These are phyloP conservation scores for Puya raimondii DNA, from an alignment of 176 grass and related monocot genomes.

Conservation along the genomic window DNA sequence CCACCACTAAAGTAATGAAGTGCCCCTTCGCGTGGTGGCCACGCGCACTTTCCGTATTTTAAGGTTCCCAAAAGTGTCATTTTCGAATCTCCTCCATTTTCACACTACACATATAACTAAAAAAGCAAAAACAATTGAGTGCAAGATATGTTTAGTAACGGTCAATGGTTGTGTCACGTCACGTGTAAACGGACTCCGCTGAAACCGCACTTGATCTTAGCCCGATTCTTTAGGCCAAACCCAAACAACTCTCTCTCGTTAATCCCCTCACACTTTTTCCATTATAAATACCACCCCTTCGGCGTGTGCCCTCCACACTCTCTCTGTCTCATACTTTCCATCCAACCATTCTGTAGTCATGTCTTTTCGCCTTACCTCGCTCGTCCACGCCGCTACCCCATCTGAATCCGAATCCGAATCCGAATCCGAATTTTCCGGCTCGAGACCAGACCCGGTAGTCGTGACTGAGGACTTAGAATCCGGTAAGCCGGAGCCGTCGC, in stretches of 20 bases:
- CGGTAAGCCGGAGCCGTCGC: background rate
- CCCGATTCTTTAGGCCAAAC: no score
- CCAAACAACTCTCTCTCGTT: no score
- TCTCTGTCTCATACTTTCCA: background rate
- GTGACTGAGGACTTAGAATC: background rate
- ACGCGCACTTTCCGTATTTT: background rate
- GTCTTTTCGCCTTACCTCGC: slow-evolving; percentile 34
- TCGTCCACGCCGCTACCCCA: slow-evolving; percentile 23
- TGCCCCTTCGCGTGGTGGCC: background rate
- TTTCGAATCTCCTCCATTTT: background rate
- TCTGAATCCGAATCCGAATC: background rate
- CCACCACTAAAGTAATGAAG: no score
- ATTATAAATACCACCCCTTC: slow-evolving; percentile 28
- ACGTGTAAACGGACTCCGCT: no score
- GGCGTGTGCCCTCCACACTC: slow-evolving; percentile 63
- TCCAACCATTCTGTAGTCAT: slow-evolving; percentile 1
- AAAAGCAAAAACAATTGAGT: background rate
- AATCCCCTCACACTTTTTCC: background rate
- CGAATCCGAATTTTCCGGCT: no score
- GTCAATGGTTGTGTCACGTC: no score
- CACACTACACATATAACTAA: background rate
- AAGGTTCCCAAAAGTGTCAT: background rate
- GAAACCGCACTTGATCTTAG: no score
- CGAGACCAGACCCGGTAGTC: background rate
- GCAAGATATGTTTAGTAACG: no score